Percentiles rank a stretch among this genome's conserved stretches.
Conservation (phyloP, 805 yeast genomes). For the Dipodascus albidus region DNA sequence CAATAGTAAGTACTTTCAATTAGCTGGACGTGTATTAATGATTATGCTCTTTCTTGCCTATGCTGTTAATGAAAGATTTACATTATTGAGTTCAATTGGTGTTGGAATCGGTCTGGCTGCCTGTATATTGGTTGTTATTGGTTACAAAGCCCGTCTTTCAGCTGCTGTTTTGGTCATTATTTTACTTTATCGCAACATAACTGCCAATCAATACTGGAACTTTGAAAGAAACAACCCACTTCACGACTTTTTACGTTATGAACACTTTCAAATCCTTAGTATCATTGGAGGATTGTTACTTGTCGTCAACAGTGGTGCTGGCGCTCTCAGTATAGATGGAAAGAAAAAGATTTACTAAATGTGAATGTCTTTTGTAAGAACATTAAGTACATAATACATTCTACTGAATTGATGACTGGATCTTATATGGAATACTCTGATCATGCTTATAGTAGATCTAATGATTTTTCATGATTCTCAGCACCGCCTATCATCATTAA, state of each 20-base stretch:
- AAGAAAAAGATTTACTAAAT: constrained; percentile 81
- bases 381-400: neutral
- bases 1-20: constrained; percentile 63
- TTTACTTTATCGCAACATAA: constrained; percentile 62
- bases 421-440: no score
- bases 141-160: constrained; percentile 84
- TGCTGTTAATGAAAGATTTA: constrained; percentile 59
- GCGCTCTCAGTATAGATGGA: constrained; percentile 84
- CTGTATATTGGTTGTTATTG: constrained; percentile 73
- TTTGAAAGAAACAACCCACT: constrained; percentile 56
- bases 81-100: constrained; percentile 48
- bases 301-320: constrained; percentile 94
- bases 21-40: constrained; percentile 81
- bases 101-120: constrained; percentile 59
- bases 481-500: no score
- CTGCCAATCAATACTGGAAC: constrained; percentile 84
- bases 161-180: constrained; percentile 58
- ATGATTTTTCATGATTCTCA: no score
- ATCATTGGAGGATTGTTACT: constrained; percentile 89
- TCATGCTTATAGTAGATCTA: no score
- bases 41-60: constrained; percentile 79
- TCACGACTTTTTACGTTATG: constrained; percentile 84
- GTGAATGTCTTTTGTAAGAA: neutral
- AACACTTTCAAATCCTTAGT: constrained; percentile 86
- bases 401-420: neutral